Evolutionary conservation across 192 early-diverging fungal genomes (phyloP), one percentile per base, ranked within the genome.

Genomic region (Entomortierella lignicola): DNA sequence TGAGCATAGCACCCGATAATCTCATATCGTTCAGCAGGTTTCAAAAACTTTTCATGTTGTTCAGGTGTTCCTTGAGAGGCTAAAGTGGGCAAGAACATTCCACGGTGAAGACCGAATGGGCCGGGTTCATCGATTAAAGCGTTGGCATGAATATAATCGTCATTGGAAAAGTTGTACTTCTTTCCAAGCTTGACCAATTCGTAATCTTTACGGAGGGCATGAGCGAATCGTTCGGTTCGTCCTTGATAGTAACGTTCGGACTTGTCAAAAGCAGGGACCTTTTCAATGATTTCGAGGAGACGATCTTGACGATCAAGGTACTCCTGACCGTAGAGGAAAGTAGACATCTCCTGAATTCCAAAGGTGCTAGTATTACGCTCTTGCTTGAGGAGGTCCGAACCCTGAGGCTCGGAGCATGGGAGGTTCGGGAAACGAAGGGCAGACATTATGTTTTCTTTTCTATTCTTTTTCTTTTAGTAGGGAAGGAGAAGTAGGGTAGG

Each of bases 1-100:
- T 94, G 94, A 18, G 94, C 92, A 69, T 95, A 95, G 77, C 93
- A 95, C 37, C 94, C 94, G 68, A 95, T 91, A 58, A 96, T 94
- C 55, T 91, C 85, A 68, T 93, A 90, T 18, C 87, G 80, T 43
- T 85, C 61, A 4, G 93, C 92, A 18, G 90, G 91, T 63, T 87
- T 83, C 23, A 95, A 72, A 60, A 93, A 95, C 66, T 90, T 80
- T 61, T 90, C 88, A 63, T 91, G 74, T 83, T 96, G 94, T 82
- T 95, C 95, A 13, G 83, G 83, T 0, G 88, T 91, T 8, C 85
- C 86, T 71, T 94, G 94, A 30, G 86, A 86, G 39, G 85, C 81
- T 26, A 96, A 80, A 1, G 92, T 91, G 4, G 95, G 94, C 37
- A 93, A 88, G 72, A 96, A 96, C 94, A 96, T 96, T 10, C 77